Conservation (phyloP, 2,329 filamentous ascomycete genomes). For the Ophiostoma ulmi region DNA sequence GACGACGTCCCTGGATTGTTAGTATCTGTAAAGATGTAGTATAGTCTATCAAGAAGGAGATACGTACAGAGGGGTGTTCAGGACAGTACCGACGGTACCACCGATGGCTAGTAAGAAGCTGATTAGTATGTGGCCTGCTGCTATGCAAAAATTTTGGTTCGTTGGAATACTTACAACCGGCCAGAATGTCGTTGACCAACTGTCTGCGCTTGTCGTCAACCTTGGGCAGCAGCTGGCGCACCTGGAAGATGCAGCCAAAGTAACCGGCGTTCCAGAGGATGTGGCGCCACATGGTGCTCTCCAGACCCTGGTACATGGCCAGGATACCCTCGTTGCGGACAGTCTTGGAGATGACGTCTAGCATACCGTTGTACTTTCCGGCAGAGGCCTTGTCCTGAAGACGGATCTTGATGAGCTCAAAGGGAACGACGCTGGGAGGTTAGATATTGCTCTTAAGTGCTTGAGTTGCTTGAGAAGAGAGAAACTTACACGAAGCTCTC, state of each 20-base stretch:
- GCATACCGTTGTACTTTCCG: slow-evolving; percentile 76
- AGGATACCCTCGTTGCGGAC: slow-evolving; percentile 50
- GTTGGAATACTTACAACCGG: slow-evolving; percentile 51
- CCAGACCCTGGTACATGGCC: slow-evolving; percentile 92
- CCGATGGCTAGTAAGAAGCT: slow-evolving; percentile 53
- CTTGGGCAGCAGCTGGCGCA: slow-evolving; percentile 75
- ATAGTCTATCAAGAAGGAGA: slow-evolving; percentile 33
- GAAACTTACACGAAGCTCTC: slow-evolving; percentile 64
- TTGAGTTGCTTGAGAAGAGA: no score
- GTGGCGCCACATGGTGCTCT: slow-evolving; percentile 95
- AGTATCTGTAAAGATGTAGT: neutral
- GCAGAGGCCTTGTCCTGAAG: slow-evolving; percentile 93
- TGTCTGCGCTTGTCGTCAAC: slow-evolving; percentile 75
- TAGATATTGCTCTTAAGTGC: neutral
- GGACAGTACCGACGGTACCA: slow-evolving; percentile 79
- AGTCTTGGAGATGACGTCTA: slow-evolving; percentile 74
- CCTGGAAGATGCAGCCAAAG: slow-evolving; percentile 98
- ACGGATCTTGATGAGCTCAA: slow-evolving; percentile 97
- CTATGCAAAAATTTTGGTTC: no score
- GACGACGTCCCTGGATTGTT: slow-evolving; percentile 59
- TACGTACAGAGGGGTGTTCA: slow-evolving; percentile 95
- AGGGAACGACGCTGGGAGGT: slow-evolving; percentile 67
- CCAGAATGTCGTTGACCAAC: slow-evolving; percentile 81
- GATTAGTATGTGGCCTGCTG: neutral
- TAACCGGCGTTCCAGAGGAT: slow-evolving; percentile 84